Conservation (phyloP, 2,329 filamentous ascomycete species). For the Ophiostoma sp. region DNA sequence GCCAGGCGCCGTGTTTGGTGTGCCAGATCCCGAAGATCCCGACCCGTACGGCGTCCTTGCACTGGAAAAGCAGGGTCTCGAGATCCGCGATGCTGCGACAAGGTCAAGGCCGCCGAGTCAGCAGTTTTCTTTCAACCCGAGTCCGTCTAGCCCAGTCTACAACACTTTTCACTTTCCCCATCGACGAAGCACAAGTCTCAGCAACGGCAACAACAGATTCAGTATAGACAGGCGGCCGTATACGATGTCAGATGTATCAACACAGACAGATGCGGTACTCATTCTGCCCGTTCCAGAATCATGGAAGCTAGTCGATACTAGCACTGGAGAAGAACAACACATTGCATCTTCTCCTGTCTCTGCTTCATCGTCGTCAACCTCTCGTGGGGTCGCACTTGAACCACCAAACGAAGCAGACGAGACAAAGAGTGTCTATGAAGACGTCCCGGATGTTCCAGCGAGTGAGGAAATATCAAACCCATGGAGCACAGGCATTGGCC, state of each 20-base stretch:
- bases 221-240: conserved; percentile 16
- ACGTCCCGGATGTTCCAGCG: conserved; percentile 4
- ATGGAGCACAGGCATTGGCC: conserved; percentile 5
- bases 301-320: background rate
- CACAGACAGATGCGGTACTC: conserved; percentile 23
- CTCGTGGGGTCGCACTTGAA: background rate
- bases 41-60: conserved; percentile 38
- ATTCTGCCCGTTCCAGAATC: conserved; percentile 15
- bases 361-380: background rate
- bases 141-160: conserved; percentile 35
- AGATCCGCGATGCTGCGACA: conserved; percentile 37
- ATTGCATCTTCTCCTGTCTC: background rate
- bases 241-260: conserved; percentile 12
- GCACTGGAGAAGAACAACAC: background rate
- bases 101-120: conserved; percentile 35
- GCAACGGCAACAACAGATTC: background rate
- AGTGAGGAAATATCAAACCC: conserved; percentile 15
- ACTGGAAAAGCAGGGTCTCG: conserved; percentile 36
- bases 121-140: conserved; percentile 37
- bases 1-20: conserved; percentile 34
- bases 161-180: conserved; percentile 34
- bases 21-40: conserved; percentile 37
- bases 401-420: conserved; percentile 16
- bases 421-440: conserved; percentile 22
- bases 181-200: conserved; percentile 16